phyloP scores from a whole-genome alignment of 2,329 filamentous ascomycete genomes.

The Penicillium sp. region DNA sequence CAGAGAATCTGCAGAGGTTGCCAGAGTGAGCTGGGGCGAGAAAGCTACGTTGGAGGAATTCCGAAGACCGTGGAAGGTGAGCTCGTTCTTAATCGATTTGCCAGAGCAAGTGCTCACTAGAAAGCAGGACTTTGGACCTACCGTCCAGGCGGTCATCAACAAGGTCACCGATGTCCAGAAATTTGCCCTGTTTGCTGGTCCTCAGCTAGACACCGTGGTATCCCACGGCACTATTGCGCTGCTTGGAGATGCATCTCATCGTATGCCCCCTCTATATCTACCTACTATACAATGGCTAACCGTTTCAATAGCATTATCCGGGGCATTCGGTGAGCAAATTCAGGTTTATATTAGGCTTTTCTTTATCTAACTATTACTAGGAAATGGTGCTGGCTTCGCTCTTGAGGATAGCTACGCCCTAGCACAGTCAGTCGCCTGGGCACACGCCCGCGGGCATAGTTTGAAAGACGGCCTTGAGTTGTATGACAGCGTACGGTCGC shows the following conservation, averaged over 20 bases:
- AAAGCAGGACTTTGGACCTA: conserved; percentile 4
- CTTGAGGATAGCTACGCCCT: conserved; percentile 14
- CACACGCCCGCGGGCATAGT: background rate
- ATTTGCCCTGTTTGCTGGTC: conserved; percentile 10
- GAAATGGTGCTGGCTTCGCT: conserved; percentile 13
- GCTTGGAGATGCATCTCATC: conserved; percentile 15
- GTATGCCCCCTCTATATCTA: background rate
- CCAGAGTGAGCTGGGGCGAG: conserved; percentile 14
- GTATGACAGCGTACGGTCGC: conserved; percentile 2
- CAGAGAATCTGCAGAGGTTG: conserved; percentile 1
- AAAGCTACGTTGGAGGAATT: conserved; percentile 6
- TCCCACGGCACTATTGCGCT: background rate
- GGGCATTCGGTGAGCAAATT: conserved; percentile 11
- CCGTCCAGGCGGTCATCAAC: background rate
- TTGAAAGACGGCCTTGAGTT: background rate
- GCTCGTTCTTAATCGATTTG: background rate
- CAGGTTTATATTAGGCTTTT: background rate
- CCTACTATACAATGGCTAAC: background rate
- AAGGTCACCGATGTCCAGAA: conserved; percentile 4
- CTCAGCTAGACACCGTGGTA: background rate
- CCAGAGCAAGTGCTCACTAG: background rate
- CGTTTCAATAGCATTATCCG: conserved; percentile 9
- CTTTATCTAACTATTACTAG: background rate
- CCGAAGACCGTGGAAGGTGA: background rate
- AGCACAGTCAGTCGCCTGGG: conserved; percentile 8